A percentile compares a stretch with the other conserved stretches of the same genome.
Conservation (phyloP, 2,329 filamentous ascomycete genomes). For the Coniella lustricola region DNA sequence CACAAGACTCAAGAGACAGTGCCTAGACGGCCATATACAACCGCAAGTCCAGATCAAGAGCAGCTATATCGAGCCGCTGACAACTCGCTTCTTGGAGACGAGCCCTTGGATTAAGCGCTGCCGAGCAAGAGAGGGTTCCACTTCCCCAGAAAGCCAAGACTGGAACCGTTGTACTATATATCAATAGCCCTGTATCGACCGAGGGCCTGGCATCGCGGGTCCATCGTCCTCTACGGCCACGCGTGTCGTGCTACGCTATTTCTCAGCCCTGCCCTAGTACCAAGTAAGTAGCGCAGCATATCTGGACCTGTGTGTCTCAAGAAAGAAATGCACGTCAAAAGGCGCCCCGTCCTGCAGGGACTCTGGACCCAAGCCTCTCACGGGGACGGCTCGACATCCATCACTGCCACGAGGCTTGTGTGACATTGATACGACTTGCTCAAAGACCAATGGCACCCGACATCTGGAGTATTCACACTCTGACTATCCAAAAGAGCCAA, state of each 20-base stretch:
- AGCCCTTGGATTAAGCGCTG: conserved; percentile 1
- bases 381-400: neutral
- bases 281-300: no score
- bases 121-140: neutral
- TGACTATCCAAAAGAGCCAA: no score
- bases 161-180: neutral
- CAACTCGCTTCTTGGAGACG: neutral
- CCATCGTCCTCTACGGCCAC: neutral
- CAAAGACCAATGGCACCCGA: conserved; percentile 3
- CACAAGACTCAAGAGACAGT: no score
- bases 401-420: conserved; percentile 2
- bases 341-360: no score
- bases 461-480: neutral
- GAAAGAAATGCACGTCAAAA: no score
- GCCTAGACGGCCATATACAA: no score
- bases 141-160: conserved; percentile 9
- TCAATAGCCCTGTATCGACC: neutral
- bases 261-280: neutral
- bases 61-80: neutral
- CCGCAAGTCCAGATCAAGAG: no score
- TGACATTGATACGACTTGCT: conserved; percentile 4
- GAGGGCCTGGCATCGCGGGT: no score
- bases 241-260: no score
- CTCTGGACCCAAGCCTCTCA: no score
- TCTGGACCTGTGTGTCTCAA: no score